phyloP scores from a whole-genome alignment of 768 basidiomycete genomes.

The Russula dissimulans region DNA sequence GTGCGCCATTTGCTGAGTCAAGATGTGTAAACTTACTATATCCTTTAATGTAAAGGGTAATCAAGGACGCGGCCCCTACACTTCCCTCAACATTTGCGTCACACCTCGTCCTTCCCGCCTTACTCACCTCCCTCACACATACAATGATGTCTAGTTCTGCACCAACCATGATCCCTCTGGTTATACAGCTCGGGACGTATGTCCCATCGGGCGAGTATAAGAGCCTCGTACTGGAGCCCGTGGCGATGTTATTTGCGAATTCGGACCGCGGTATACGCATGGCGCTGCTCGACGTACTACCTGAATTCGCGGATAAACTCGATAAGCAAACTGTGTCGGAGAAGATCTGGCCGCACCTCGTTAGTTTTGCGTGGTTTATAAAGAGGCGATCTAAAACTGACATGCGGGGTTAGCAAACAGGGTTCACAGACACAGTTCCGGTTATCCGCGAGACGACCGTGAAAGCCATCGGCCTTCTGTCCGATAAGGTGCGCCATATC shows the following conservation, averaged over 20 bases:
- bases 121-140: slow-evolving; percentile 66
- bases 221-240: slow-evolving; percentile 58
- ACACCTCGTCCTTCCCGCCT: slow-evolving; percentile 79
- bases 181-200: slow-evolving; percentile 69
- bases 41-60: slow-evolving; percentile 37
- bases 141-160: slow-evolving; percentile 61
- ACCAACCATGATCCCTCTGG: slow-evolving; percentile 69
- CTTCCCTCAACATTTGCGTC: slow-evolving; percentile 83
- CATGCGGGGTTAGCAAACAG: slow-evolving; percentile 66
- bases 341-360: slow-evolving; percentile 88
- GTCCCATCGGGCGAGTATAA: slow-evolving; percentile 64
- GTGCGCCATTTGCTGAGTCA: slow-evolving; percentile 29
- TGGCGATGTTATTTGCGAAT: slow-evolving; percentile 77
- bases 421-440: slow-evolving; percentile 90
- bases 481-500: slow-evolving; percentile 59
- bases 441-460: slow-evolving; percentile 92
- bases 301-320: slow-evolving; percentile 77
- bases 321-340: slow-evolving; percentile 80
- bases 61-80: slow-evolving; percentile 70
- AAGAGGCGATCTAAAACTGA: background rate
- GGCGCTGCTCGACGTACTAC: slow-evolving; percentile 81
- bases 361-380: slow-evolving; percentile 30
- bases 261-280: slow-evolving; percentile 92
- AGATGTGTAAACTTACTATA: background rate
- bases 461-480: slow-evolving; percentile 73